Evolutionary conservation across 1,284 basidiomycete species (phyloP).

Genomic region (Puccinia hordei): DNA sequence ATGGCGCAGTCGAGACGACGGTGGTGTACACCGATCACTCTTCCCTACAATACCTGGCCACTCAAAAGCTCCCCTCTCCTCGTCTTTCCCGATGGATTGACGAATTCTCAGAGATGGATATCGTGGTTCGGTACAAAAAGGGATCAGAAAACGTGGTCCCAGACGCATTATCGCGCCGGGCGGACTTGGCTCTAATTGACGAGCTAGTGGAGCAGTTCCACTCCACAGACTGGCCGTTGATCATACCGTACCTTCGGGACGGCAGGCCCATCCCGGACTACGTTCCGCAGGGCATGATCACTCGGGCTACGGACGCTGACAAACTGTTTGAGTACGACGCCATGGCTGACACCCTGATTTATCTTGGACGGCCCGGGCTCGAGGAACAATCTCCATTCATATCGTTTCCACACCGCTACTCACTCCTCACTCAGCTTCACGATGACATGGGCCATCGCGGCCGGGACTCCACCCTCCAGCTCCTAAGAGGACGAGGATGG

Average conservation of each 20-base stretch:
- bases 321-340: not conserved
- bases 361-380: not conserved
- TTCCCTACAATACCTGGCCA: too few relatives aligned
- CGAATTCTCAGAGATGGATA: not conserved
- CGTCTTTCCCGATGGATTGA: too few relatives aligned
- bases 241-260: not conserved
- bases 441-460: not conserved
- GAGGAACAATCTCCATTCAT: not conserved
- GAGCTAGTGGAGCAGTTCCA: too few relatives aligned
- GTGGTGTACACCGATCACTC: not conserved
- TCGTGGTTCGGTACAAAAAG: not conserved
- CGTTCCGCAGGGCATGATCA: not conserved
- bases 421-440: not conserved
- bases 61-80: too few relatives aligned
- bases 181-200: too few relatives aligned
- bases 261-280: not conserved
- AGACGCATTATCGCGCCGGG: constrained; percentile 2
- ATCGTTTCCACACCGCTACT: not conserved
- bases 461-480: not conserved
- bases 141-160: too few relatives aligned
- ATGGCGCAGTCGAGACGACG: not conserved
- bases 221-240: too few relatives aligned
- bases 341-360: not conserved
- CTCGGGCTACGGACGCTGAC: not conserved
- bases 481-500: not conserved